Evolutionary conservation across 805 yeast species (phyloP).

Genomic region (Yarrowia alimentaria): DNA sequence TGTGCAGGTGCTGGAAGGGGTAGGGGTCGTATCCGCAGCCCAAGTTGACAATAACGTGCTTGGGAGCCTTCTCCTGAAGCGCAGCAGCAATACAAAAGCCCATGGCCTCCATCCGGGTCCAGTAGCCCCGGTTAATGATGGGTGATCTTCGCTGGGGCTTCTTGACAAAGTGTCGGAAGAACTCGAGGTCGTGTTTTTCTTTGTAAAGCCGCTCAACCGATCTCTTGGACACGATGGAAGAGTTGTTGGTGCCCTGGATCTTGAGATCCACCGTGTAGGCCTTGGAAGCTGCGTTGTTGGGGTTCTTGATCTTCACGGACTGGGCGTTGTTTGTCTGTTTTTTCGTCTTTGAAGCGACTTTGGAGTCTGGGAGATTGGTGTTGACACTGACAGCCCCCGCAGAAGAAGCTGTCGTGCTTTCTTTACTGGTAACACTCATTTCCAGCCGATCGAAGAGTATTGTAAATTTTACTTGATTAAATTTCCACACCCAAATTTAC

Average conservation of each 20-base stretch:
- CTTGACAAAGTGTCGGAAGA: conserved; percentile 66
- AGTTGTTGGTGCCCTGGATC: conserved; percentile 81
- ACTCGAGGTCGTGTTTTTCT: conserved; percentile 37
- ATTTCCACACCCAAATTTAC: no score
- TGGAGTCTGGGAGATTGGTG: no score
- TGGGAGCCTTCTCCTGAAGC: conserved; percentile 37
- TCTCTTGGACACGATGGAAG: conserved; percentile 77
- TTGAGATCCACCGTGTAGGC: conserved; percentile 23
- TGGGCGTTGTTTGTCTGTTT: neutral
- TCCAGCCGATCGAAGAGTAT: no score
- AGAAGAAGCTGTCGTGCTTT: no score
- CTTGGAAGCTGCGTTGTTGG: conserved; percentile 1
- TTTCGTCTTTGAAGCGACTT: neutral
- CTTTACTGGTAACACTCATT: no score
- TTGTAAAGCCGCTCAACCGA: conserved; percentile 65
- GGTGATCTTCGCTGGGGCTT: conserved; percentile 71
- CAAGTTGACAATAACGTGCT: conserved; percentile 55
- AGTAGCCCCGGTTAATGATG: conserved; percentile 77
- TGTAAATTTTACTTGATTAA: no score
- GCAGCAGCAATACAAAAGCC: conserved; percentile 52
- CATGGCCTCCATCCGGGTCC: conserved; percentile 75
- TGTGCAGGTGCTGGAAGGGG: conserved; percentile 52
- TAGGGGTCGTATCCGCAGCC: conserved; percentile 78
- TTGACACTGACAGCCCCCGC: no score
- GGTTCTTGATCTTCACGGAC: conserved; percentile 3